Percentiles rank a stretch among this genome's conserved stretches.
These are phyloP conservation scores for Fusarium scirpi DNA, from an alignment of 2,329 filamentous ascomycete species.

Conservation along the genomic window DNA sequence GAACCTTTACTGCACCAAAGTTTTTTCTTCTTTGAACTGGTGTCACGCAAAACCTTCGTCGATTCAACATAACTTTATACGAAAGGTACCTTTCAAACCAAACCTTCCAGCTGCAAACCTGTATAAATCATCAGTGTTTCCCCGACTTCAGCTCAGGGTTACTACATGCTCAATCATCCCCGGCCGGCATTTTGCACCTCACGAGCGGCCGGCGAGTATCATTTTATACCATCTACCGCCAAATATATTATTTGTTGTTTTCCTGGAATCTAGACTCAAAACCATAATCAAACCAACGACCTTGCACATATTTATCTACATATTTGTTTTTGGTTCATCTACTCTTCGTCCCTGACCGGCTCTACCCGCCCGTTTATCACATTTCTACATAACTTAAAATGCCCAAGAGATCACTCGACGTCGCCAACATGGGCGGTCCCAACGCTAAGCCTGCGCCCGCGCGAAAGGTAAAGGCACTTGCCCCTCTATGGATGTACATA, in stretches of 20 bases:
- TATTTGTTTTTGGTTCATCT: not conserved
- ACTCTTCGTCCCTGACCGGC: not conserved
- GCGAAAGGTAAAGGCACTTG: slow-evolving; percentile 45
- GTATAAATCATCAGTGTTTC: not conserved
- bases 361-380: not conserved
- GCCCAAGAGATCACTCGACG: slow-evolving; percentile 56
- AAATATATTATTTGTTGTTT: not conserved
- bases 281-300: not conserved
- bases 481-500: not conserved
- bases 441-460: slow-evolving; percentile 50
- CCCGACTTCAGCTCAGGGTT: not conserved
- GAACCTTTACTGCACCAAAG: not conserved
- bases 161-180: not conserved
- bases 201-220: not conserved
- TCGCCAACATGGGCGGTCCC: slow-evolving; percentile 40
- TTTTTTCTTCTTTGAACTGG: not conserved
- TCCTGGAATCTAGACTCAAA: not conserved
- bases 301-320: not conserved
- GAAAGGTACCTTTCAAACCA: not conserved
- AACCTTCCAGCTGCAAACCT: not conserved
- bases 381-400: slow-evolving; percentile 41
- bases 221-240: not conserved
- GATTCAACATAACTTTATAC: not conserved
- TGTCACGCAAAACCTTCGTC: not conserved
- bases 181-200: not conserved